Evolutionary conservation across 345 rosid species (phyloP).

Genomic region (Gossypium thurberi): DNA sequence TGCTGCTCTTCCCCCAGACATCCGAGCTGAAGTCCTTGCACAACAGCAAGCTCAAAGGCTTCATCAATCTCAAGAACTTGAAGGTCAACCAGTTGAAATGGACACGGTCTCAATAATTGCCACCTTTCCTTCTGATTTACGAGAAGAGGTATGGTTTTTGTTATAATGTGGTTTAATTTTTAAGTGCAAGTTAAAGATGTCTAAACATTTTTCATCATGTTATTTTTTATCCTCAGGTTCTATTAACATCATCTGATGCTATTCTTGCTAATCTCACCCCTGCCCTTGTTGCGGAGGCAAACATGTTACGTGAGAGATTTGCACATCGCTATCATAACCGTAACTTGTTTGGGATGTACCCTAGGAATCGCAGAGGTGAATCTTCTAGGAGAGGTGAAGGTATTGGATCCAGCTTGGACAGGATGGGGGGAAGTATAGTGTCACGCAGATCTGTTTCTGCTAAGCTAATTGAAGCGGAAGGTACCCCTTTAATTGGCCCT

Average conservation of each 20-base stretch:
- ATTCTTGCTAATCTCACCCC: slow-evolving; percentile 96
- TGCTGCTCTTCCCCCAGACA: slow-evolving; percentile 97
- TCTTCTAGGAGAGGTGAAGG: slow-evolving; percentile 82
- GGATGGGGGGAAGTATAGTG: slow-evolving; percentile 47
- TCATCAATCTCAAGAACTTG: slow-evolving; percentile 92
- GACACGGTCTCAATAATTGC: slow-evolving; percentile 96
- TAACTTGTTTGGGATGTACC: slow-evolving; percentile 81
- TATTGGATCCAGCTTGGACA: slow-evolving; percentile 53
- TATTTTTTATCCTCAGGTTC: slow-evolving; percentile 48
- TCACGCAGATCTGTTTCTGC: slow-evolving; percentile 59
- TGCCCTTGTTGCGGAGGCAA: slow-evolving; percentile 97
- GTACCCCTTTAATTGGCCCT: slow-evolving; percentile 75
- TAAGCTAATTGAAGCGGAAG: slow-evolving; percentile 84
- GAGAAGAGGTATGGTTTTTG: slow-evolving; percentile 70
- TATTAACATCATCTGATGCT: slow-evolving; percentile 91
- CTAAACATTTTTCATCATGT: neutral
- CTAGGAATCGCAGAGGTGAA: slow-evolving; percentile 93
- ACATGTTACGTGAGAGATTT: slow-evolving; percentile 94
- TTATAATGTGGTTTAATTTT: neutral
- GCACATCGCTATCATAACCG: slow-evolving; percentile 86
- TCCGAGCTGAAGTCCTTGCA: slow-evolving; percentile 88
- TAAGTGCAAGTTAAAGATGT: slow-evolving; percentile 3
- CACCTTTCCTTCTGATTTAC: slow-evolving; percentile 90
- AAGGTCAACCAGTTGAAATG: slow-evolving; percentile 99
- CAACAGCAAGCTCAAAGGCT: slow-evolving; percentile 93